Base-by-base conservation (phyloP, 1,284 basidiomycete genomes). In the Pulchroboletus neoregius region DNA sequence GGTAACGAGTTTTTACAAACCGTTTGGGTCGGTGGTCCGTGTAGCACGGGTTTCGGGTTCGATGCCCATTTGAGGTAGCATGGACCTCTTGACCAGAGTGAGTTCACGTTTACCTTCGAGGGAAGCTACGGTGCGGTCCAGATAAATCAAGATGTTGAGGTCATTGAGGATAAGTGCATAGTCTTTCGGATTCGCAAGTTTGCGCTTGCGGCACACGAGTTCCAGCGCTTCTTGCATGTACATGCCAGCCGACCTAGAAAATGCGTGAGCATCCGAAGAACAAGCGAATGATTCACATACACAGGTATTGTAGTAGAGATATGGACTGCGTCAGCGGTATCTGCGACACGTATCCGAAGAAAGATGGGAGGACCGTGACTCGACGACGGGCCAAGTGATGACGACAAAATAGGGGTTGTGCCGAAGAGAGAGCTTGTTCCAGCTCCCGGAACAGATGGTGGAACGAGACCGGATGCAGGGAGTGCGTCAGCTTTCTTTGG, bases 141-240 rank as follows among this genome's bases (percentile, higher is more conserved):
- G 76, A 8, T 94, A 94, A 20, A 98, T 85, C 31, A 96, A 75
- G 42, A 98, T 85, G 43, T 82, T 85, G 56, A 80, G 63, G 55
- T 91, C 84, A 8, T 80, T 81, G 13, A 93, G 74, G 43, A 94
- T 75, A 2, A 96, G 75, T 0, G 89, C 90, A 70, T 91, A 95
- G 50, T 94, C 87, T 46, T 86, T 85, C 1, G 87, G 76, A 55
- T 87, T 79, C 30, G 74, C 73, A 15, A 91, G 71, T 51, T 86
- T 84, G 30, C 85, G 80, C 62, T 84, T 87, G 43, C 79, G 75
- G 62, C 89, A 92, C 2, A 94, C 81, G 18, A 82, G 73, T 56
- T 97, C 94, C 31, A 98, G 79, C 1, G 94, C 90, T 67, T 99
- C 94, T 46, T 93, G 90, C 76, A 98, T 87, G 67, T 97, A 99